Evolutionary conservation across 2,329 filamentous ascomycete species (phyloP).

Genomic region (Escovopsis sp.): DNA sequence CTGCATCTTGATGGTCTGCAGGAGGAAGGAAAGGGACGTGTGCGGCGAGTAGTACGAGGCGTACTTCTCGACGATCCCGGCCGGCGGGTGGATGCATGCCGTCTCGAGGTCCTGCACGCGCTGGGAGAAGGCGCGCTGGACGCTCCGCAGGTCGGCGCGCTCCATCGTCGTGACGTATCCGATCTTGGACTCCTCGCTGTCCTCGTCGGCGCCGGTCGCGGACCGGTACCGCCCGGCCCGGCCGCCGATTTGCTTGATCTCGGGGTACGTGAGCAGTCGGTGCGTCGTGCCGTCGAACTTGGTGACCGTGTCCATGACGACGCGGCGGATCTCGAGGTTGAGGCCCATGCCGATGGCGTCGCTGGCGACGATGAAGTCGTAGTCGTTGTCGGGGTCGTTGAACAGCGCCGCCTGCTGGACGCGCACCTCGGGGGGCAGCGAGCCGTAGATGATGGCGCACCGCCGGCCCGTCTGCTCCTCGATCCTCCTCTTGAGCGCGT

Average conservation of each 20-base stretch:
- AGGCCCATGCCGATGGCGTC: slow-evolving; percentile 97
- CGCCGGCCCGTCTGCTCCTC: slow-evolving; percentile 62
- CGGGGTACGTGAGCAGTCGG: slow-evolving; percentile 50
- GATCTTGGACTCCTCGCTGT: slow-evolving; percentile 25
- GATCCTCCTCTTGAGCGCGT: slow-evolving; percentile 63
- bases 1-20: slow-evolving; percentile 60
- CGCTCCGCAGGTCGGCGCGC: slow-evolving; percentile 45
- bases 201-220: slow-evolving; percentile 23
- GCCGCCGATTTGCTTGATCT: slow-evolving; percentile 90
- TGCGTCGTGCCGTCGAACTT: slow-evolving; percentile 54
- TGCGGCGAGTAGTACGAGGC: slow-evolving; percentile 65
- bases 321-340: slow-evolving; percentile 80
- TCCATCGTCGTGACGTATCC: slow-evolving; percentile 74
- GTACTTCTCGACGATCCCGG: slow-evolving; percentile 58
- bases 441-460: slow-evolving; percentile 87
- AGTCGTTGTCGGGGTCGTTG: slow-evolving; percentile 91
- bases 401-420: slow-evolving; percentile 85
- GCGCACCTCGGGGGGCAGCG: slow-evolving; percentile 80
- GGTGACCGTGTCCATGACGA: slow-evolving; percentile 66
- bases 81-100: slow-evolving; percentile 64
- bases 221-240: slow-evolving; percentile 77
- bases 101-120: slow-evolving; percentile 51
- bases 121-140: slow-evolving; percentile 47
- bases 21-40: slow-evolving; percentile 71
- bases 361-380: slow-evolving; percentile 85